phyloP scores from a whole-genome alignment of 2,329 filamentous ascomycete species.

The Aspergillus sp. region DNA sequence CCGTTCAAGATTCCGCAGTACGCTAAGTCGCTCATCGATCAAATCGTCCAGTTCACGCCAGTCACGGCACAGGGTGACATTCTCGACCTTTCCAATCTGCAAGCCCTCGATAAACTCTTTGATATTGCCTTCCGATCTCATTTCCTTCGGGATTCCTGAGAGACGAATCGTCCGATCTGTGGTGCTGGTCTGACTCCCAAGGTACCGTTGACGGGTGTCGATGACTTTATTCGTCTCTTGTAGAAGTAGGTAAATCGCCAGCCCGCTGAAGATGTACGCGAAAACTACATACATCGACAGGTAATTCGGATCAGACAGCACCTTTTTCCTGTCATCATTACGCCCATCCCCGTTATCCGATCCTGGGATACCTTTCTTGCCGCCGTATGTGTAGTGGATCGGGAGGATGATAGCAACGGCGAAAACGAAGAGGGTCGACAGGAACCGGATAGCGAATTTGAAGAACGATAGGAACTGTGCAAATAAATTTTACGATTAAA shows the following conservation, averaged over 20 bases:
- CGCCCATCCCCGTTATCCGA: slow-evolving; percentile 29
- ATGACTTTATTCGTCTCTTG: slow-evolving; percentile 80
- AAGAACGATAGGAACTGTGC: slow-evolving; percentile 80
- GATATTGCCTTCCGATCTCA: slow-evolving; percentile 75
- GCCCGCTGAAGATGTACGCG: slow-evolving; percentile 78
- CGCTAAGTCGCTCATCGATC: slow-evolving; percentile 58
- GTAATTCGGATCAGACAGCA: slow-evolving; percentile 46
- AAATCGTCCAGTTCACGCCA: slow-evolving; percentile 77
- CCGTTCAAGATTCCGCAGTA: slow-evolving; percentile 69
- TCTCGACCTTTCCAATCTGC: slow-evolving; percentile 82
- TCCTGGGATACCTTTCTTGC: slow-evolving; percentile 34
- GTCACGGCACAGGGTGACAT: slow-evolving; percentile 75
- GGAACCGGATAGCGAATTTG: slow-evolving; percentile 84
- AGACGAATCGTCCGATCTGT: slow-evolving; percentile 90
- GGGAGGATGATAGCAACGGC: slow-evolving; percentile 74
- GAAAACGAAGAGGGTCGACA: slow-evolving; percentile 73
- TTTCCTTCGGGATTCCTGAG: slow-evolving; percentile 73
- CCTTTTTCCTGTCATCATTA: slow-evolving; percentile 27
- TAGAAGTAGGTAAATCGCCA: slow-evolving; percentile 78
- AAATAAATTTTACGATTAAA: background rate
- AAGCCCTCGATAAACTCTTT: slow-evolving; percentile 81
- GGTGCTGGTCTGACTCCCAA: slow-evolving; percentile 89
- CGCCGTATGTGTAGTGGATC: slow-evolving; percentile 65
- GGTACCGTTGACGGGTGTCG: slow-evolving; percentile 76
- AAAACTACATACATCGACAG: slow-evolving; percentile 94